Evolutionary conservation across 2,329 filamentous ascomycete species (phyloP).

Genomic region (Paraconiothyrium sp.): DNA sequence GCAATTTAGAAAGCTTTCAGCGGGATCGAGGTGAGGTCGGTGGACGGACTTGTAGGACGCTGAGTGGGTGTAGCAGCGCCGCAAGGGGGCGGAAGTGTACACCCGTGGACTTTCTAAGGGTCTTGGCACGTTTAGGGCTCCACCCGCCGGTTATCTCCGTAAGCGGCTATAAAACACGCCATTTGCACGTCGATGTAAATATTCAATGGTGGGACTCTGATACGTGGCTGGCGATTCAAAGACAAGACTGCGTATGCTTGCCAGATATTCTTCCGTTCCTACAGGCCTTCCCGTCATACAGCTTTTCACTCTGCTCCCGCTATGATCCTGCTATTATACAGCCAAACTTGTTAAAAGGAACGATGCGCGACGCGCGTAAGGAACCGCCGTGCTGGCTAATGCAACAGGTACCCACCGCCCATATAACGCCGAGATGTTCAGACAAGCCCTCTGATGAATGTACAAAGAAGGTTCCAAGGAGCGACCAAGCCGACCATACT

Average conservation of each 20-base stretch:
- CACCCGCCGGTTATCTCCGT: constrained; percentile 2
- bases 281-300: background rate
- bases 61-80: constrained; percentile 5
- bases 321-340: constrained; percentile 8
- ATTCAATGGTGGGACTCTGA: background rate
- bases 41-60: background rate
- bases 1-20: constrained; percentile 7
- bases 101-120: background rate
- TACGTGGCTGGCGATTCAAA: background rate
- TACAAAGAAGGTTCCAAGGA: background rate
- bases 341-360: background rate
- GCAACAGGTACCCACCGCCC: background rate
- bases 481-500: background rate
- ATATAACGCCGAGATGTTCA: background rate
- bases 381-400: constrained; percentile 1
- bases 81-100: background rate
- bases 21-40: background rate
- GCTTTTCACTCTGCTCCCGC: background rate
- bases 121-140: constrained; percentile 1
- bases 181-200: constrained; percentile 1
- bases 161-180: background rate
- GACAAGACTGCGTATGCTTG: background rate
- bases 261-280: background rate
- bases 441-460: background rate
- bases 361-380: background rate